Percentiles rank a stretch among this genome's conserved stretches.
Evolutionary conservation across 192 early-diverging fungal species (phyloP).

Genomic region (Mortierella claussenii): DNA sequence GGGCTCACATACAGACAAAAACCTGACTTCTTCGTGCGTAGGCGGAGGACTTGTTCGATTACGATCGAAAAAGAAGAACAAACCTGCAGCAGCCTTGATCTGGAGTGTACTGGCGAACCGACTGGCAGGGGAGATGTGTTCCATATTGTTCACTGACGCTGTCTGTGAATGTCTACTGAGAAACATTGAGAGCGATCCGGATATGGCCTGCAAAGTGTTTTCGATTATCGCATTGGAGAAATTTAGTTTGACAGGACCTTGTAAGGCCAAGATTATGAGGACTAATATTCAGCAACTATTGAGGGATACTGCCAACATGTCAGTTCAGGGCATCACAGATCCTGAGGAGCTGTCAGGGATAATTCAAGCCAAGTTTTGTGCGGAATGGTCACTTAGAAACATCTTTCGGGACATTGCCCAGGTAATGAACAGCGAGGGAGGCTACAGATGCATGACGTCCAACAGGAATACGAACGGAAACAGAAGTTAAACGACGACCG

Average conservation of each 20-base stretch:
- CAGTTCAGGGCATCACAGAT: conserved; percentile 25
- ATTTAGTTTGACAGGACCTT: conserved; percentile 64
- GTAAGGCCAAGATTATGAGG: conserved; percentile 49
- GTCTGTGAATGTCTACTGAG: conserved; percentile 59
- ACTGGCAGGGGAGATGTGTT: conserved; percentile 64
- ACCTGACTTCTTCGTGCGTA: not conserved
- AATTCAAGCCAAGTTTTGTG: conserved; percentile 60
- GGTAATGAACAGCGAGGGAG: conserved; percentile 11
- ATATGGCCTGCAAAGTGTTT: conserved; percentile 60
- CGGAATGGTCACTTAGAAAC: conserved; percentile 62
- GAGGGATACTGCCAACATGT: conserved; percentile 29
- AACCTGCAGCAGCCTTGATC: conserved; percentile 60
- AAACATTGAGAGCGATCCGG: conserved; percentile 52
- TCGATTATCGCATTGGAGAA: conserved; percentile 67
- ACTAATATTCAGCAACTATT: conserved; percentile 39
- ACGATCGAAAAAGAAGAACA: conserved; percentile 48
- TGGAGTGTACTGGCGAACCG: conserved; percentile 66
- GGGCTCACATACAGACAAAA: not conserved
- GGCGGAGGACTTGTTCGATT: conserved; percentile 24
- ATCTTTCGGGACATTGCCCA: conserved; percentile 56
- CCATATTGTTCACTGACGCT: conserved; percentile 56
- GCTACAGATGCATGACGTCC: conserved; percentile 1
- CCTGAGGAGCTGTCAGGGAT: conserved; percentile 40
- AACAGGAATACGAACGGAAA: no score
- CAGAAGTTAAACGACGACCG: no score